Base-by-base conservation (phyloP, 1,139 yeast species). In the Groenewaldozyma sp. region DNA sequence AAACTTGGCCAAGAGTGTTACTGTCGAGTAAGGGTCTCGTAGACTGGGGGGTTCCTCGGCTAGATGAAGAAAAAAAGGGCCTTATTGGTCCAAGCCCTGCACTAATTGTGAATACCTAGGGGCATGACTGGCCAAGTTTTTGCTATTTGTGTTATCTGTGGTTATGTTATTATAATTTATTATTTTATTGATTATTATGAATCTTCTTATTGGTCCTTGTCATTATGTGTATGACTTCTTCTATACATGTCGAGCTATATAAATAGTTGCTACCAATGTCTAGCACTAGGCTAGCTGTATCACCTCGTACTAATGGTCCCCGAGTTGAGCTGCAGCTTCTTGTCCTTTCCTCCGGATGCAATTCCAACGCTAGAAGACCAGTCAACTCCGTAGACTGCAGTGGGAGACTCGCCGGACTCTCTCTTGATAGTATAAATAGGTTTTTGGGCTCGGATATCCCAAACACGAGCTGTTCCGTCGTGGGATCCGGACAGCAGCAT, bases 1-100 rank as follows among this genome's bases (percentile, higher is more conserved):
- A 68, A 93, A 93, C 69, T 75, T 93, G 68, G 99, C 99, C 49
- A 93, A 93, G 71, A 81, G 95, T 35, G 98, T 93, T 44, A 93
- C 99, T 40, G 98, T 93, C 48, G 97, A 81, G 68, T 82, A 71
- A 52, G 34, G 7, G 26, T 11, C 11, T 7, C 10, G 11, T 11
- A 22, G 26, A 22, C 7, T 7, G 26, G 11, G 11, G 26, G 11
- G 26, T 22, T 11, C 7, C 7, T 7, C 26, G 11, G 11, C 7
- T 7, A 22, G 11, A 22, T 22, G 11, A 22, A 22, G 7, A 22
- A 22, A 22, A 22, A 22, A 22, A 22, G n/a, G n/a, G n/a, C n/a
- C n/a, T n/a, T n/a, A n/a, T n/a, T n/a, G n/a, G n/a, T n/a, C n/a
- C n/a, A n/a, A n/a, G n/a, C n/a, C 27, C n/a, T 24, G 27, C 11